These are phyloP conservation scores for Saccharomyces cerevisiae DNA, from an alignment of 805 yeast species.

Conservation along the genomic window DNA sequence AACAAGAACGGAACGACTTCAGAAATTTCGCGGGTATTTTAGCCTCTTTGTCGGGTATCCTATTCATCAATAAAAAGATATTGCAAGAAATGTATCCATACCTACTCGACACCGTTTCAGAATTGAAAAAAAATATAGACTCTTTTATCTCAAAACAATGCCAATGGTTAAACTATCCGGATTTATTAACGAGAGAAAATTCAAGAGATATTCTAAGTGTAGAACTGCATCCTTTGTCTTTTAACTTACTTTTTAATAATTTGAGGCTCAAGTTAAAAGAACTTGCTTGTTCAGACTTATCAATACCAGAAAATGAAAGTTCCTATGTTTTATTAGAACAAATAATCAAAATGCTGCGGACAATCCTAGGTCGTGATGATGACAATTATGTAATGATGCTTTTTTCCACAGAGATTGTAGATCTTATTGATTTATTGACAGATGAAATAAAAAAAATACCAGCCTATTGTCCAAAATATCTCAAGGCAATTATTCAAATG, in stretches of 20 bases:
- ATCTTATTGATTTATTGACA: constrained; percentile 29
- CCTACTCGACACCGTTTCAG: constrained; percentile 20
- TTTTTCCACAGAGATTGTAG: constrained; percentile 30
- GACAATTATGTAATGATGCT: constrained; percentile 27
- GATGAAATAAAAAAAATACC: constrained; percentile 21
- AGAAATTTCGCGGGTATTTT: constrained; percentile 66
- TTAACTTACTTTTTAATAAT: constrained; percentile 40
- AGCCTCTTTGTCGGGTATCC: constrained; percentile 62
- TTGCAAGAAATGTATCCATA: constrained; percentile 4
- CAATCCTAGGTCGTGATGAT: constrained; percentile 31
- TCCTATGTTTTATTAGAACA: constrained; percentile 41
- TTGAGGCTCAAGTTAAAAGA: constrained; percentile 34
- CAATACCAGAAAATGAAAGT: constrained; percentile 17
- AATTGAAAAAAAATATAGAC: constrained; percentile 34
- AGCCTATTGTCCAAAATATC: constrained; percentile 20
- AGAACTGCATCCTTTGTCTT: constrained; percentile 54
- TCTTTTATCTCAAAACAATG: constrained; percentile 46
- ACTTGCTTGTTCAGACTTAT: constrained; percentile 21
- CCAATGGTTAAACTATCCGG: constrained; percentile 39
- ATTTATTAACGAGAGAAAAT: constrained; percentile 54
- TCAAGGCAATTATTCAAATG: constrained; percentile 28
- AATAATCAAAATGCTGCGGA: constrained; percentile 38
- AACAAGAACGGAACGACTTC: constrained; percentile 39
- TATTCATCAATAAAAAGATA: constrained; percentile 28
- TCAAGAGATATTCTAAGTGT: constrained; percentile 62